Base-by-base conservation (phyloP, 2,329 filamentous ascomycete genomes). In the Aspergillus hiratsukae region DNA sequence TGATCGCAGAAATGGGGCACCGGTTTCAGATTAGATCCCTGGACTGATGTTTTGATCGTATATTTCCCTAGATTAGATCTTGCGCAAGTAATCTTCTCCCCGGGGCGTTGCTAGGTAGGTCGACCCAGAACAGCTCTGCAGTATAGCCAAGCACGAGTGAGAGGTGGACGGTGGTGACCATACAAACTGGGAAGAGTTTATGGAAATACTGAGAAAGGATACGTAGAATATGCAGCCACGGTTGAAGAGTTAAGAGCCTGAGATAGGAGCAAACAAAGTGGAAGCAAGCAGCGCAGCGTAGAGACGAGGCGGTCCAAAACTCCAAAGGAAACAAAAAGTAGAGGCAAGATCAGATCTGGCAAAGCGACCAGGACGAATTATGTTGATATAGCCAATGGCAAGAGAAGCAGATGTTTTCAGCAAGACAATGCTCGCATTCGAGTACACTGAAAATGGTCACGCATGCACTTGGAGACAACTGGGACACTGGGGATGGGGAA, bases 321-420 rank as follows among this genome's bases (percentile, higher is more conserved):
- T 19, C 45, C 57, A 48, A 48, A 49, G 45, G 35, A 60, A 62
- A 49, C 52, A 43, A 55, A 52, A 45, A 23, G 43, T 14, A 25
- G 27, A n/a, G 31, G 21, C 17, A 50, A 21, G 27, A 23, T 10
- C 6, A 21, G 7, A 50, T 21, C 17, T 35, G 48, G 21, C 27
- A 35, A 35, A 28, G n/a, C 19, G n/a, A 37, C 49, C 28, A 27
- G 49, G 49, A 51, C 23, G 29, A 40, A 28, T 14, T 29, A 49
- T 28, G 45, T 52, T 55, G 55, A 60, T 62, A 60, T 58, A 56
- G 48, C 55, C 54, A 61, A 60, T 60, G 53, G 53, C 35, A 48
- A 49, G 40, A 46, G 41, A 48, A 51, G 51, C 23, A 19, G n/a
- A 27, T 25, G 55, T 51, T 55, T 55, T 51, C 53, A 55, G 50